Percentiles rank a stretch among this genome's conserved stretches.
Conservation (phyloP, 1,284 basidiomycete genomes). For the Irpex sp. region DNA sequence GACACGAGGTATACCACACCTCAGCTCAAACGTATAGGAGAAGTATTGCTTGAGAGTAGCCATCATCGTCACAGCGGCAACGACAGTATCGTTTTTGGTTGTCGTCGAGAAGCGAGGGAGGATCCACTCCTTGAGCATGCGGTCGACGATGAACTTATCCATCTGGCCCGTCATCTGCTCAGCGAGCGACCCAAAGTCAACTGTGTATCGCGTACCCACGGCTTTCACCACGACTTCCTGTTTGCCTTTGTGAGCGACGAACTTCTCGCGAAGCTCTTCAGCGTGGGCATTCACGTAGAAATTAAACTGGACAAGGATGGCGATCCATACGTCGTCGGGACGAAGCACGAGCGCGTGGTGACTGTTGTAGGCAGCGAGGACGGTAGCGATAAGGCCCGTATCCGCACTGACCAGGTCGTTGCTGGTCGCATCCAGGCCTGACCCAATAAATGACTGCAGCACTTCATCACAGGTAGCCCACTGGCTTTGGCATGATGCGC, state of each 20-base stretch:
- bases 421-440: no score
- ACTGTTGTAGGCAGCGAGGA: constrained; percentile 32
- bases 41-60: constrained; percentile 37
- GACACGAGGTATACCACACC: constrained; percentile 17
- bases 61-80: constrained; percentile 40
- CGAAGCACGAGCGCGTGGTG: constrained; percentile 33
- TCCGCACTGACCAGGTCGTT: no score
- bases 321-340: constrained; percentile 42
- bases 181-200: constrained; percentile 31
- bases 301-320: constrained; percentile 38
- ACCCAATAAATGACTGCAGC: no score
- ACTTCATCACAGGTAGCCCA: no score
- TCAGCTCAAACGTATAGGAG: constrained; percentile 14
- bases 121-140: constrained; percentile 34
- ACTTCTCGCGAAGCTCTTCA: constrained; percentile 33
- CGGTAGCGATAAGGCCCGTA: constrained; percentile 26
- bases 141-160: constrained; percentile 31
- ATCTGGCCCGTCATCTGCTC: constrained; percentile 30
- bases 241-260: constrained; percentile 36
- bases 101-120: constrained; percentile 44
- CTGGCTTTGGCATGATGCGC: no score
- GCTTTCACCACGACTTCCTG: constrained; percentile 26
- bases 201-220: not conserved
- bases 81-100: constrained; percentile 32
- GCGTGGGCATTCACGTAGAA: constrained; percentile 39